phyloP scores from a whole-genome alignment of 2,329 filamentous ascomycete genomes.

The Xylaria sp. region DNA sequence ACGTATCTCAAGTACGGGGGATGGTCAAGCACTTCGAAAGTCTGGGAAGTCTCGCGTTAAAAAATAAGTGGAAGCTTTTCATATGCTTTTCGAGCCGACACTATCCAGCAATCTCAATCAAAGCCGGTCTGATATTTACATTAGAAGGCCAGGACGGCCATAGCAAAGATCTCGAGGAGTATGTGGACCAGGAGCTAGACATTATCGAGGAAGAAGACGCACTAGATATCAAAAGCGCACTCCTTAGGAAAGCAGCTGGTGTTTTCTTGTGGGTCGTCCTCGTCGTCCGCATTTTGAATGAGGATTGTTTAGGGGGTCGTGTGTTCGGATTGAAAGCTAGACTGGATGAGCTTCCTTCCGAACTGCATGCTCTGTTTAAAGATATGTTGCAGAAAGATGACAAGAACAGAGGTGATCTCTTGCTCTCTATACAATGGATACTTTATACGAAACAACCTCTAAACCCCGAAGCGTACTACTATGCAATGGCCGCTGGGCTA shows the following conservation, averaged over 20 bases:
- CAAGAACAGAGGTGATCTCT: slow-evolving; percentile 2
- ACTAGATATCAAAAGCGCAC: neutral
- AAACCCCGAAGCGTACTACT: slow-evolving; percentile 2
- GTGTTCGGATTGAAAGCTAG: neutral
- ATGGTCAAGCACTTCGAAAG: slow-evolving; percentile 58
- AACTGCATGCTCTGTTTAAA: slow-evolving; percentile 14
- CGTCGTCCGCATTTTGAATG: slow-evolving; percentile 21
- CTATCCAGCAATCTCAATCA: slow-evolving; percentile 49
- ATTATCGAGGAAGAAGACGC: neutral
- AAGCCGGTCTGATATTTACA: neutral
- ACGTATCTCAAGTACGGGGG: slow-evolving; percentile 52
- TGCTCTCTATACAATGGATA: slow-evolving; percentile 29
- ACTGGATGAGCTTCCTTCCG: slow-evolving; percentile 9
- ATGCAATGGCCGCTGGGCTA: slow-evolving; percentile 13
- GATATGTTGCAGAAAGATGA: slow-evolving; percentile 19
- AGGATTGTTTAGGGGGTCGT: slow-evolving; percentile 8
- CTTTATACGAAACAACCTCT: slow-evolving; percentile 5
- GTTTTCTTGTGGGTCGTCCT: slow-evolving; percentile 30
- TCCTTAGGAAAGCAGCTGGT: slow-evolving; percentile 20
- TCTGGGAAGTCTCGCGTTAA: slow-evolving; percentile 46
- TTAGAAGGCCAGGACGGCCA: slow-evolving; percentile 21
- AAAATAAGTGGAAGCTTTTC: slow-evolving; percentile 39
- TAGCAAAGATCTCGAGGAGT: slow-evolving; percentile 4
- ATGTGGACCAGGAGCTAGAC: neutral
- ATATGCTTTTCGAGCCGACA: slow-evolving; percentile 57